phyloP scores from a whole-genome alignment of 306 rosid species.

The Spatholobus suberectus region DNA sequence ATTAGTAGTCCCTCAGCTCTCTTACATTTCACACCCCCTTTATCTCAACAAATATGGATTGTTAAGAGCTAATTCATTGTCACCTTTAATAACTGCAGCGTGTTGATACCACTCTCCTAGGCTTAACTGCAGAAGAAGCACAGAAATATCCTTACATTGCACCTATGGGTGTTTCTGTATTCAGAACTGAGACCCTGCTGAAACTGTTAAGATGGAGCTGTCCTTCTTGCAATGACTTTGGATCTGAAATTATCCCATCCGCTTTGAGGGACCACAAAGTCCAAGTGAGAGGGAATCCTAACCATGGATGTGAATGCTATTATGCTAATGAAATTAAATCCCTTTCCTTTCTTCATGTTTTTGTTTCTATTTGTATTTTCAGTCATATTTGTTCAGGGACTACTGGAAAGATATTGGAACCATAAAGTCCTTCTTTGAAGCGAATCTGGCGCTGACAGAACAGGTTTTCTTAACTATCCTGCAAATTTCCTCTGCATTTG shows the following conservation, averaged over 20 bases:
- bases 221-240: slow-evolving; percentile 81
- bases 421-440: slow-evolving; percentile 77
- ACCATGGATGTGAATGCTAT: not conserved
- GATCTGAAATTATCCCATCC: slow-evolving; percentile 85
- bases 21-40: not conserved
- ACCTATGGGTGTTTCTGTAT: slow-evolving; percentile 87
- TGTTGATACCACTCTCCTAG: slow-evolving; percentile 70
- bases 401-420: slow-evolving; percentile 97
- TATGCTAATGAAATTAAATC: not conserved
- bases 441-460: slow-evolving; percentile 83
- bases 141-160: slow-evolving; percentile 65
- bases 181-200: slow-evolving; percentile 77
- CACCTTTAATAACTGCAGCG: slow-evolving; percentile 56
- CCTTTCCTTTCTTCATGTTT: not conserved
- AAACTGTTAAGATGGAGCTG: slow-evolving; percentile 68
- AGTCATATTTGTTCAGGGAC: slow-evolving; percentile 84
- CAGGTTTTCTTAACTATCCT: slow-evolving; percentile 57
- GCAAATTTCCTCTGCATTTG: not conserved
- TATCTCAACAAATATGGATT: not conserved
- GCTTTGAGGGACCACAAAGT: slow-evolving; percentile 81
- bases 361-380: slow-evolving; percentile 26
- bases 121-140: slow-evolving; percentile 70
- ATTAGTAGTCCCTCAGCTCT: not conserved
- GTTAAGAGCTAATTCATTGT: slow-evolving; percentile 13
- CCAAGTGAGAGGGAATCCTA: slow-evolving; percentile 62